Conservation (phyloP, 2,329 filamentous ascomycete species). For the Trichophyton equinum region DNA sequence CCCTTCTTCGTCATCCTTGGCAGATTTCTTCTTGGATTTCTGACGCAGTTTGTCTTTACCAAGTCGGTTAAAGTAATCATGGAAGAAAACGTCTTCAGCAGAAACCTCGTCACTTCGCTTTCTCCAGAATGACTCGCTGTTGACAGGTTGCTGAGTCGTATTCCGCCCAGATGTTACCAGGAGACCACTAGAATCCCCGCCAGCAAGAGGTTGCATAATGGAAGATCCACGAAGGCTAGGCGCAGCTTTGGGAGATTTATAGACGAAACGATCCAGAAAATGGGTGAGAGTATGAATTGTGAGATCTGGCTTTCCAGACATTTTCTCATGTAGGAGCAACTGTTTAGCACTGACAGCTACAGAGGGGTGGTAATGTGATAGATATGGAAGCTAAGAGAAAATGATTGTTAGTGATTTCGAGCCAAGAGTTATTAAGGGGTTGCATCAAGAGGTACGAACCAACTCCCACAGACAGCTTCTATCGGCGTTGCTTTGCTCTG, state of each 20-base stretch:
- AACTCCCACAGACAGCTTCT: slow-evolving; percentile 88
- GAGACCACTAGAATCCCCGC: slow-evolving; percentile 47
- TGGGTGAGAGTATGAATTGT: slow-evolving; percentile 82
- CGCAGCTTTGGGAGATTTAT: slow-evolving; percentile 70
- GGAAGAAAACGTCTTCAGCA: slow-evolving; percentile 94
- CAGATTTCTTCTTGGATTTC: slow-evolving; percentile 43
- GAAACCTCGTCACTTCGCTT: slow-evolving; percentile 79
- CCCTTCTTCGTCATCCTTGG: slow-evolving; percentile 31
- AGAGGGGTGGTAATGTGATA: slow-evolving; percentile 82
- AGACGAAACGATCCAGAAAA: slow-evolving; percentile 98
- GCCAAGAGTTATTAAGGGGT: slow-evolving; percentile 15
- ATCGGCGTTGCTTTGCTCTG: slow-evolving; percentile 86
- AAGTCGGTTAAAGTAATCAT: slow-evolving; percentile 78
- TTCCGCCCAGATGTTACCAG: slow-evolving; percentile 48
- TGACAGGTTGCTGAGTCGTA: slow-evolving; percentile 55
- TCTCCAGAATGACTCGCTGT: slow-evolving; percentile 81
- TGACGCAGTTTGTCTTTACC: slow-evolving; percentile 50
- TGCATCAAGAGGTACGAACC: slow-evolving; percentile 35
- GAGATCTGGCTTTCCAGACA: slow-evolving; percentile 79
- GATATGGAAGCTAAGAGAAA: slow-evolving; percentile 44
- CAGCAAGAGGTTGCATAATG: slow-evolving; percentile 89
- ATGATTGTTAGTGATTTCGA: background rate
- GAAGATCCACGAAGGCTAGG: slow-evolving; percentile 60
- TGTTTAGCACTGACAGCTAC: slow-evolving; percentile 70
- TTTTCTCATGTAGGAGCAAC: slow-evolving; percentile 54